phyloP scores from a whole-genome alignment of 192 early-diverging fungal species.

The Backusella mclennaniae region DNA sequence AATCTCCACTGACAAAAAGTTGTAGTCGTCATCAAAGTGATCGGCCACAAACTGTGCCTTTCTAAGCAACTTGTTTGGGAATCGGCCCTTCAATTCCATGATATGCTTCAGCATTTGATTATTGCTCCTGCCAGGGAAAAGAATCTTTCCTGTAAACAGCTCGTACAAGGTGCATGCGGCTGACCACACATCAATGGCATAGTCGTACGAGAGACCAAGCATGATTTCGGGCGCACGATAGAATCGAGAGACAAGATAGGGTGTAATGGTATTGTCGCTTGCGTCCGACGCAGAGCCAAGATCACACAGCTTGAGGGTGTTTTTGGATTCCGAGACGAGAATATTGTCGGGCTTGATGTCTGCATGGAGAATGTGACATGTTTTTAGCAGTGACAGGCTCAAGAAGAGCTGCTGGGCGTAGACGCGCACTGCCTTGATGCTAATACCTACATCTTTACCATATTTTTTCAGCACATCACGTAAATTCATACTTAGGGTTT shows the following conservation, averaged over 20 bases:
- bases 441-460: constrained; percentile 90
- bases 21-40: constrained; percentile 84
- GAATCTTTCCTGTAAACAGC: constrained; percentile 91
- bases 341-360: constrained; percentile 99
- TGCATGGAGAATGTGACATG: constrained; percentile 85
- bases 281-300: constrained; percentile 91
- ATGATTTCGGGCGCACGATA: constrained; percentile 98
- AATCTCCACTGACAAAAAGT: constrained; percentile 63
- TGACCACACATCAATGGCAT: constrained; percentile 93
- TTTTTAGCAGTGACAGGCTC: constrained; percentile 77
- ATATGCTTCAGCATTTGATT: constrained; percentile 94
- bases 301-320: constrained; percentile 87
- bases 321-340: constrained; percentile 81
- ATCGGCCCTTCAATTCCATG: constrained; percentile 92
- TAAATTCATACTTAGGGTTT: constrained; percentile 89
- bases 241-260: constrained; percentile 93
- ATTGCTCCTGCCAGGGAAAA: constrained; percentile 92
- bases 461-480: constrained; percentile 93
- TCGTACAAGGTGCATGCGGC: constrained; percentile 94
- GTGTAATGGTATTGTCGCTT: constrained; percentile 89
- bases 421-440: constrained; percentile 87
- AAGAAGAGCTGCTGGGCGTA: constrained; percentile 92
- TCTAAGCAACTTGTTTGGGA: constrained; percentile 80
- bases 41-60: constrained; percentile 78
- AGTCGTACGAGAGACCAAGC: constrained; percentile 85